Percentiles rank a stretch among this genome's conserved stretches.
These are phyloP conservation scores for Stentor roeselii DNA, from an alignment of 73 alveolate species.

Conservation along the genomic window DNA sequence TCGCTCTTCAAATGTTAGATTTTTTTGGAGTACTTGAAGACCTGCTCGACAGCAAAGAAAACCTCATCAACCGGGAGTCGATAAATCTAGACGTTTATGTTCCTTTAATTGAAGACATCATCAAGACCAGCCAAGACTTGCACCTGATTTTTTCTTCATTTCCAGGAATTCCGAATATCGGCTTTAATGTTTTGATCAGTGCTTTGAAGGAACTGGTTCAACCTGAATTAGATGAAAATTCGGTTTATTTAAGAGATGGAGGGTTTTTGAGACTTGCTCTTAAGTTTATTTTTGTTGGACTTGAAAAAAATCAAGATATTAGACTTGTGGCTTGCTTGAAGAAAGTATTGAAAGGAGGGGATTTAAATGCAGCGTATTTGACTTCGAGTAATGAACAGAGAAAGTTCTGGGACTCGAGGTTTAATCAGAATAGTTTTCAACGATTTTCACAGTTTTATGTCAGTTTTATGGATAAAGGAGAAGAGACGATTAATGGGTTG, in stretches of 20 bases:
- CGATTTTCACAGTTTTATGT: neutral
- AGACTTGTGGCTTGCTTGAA: neutral
- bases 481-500: neutral
- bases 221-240: neutral
- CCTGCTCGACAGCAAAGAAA: neutral
- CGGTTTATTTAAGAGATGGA: constrained; percentile 22
- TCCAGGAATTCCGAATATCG: neutral
- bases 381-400: neutral
- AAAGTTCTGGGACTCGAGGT: neutral
- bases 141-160: neutral
- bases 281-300: neutral
- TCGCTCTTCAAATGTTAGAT: neutral
- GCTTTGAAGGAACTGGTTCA: neutral
- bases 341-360: neutral
- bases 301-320: neutral
- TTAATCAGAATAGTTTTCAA: neutral
- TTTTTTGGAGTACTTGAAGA: constrained; percentile 15
- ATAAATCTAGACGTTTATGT: neutral
- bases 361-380: neutral
- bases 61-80: neutral
- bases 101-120: neutral
- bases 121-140: neutral
- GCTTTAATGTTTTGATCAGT: neutral
- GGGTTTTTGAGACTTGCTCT: constrained; percentile 1
- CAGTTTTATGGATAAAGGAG: neutral